A percentile compares a stretch with the other conserved stretches of the same genome.
These are phyloP conservation scores for Thalassiosira delicatula DNA, from an alignment of 352 stramenopile species.

Conservation along the genomic window DNA sequence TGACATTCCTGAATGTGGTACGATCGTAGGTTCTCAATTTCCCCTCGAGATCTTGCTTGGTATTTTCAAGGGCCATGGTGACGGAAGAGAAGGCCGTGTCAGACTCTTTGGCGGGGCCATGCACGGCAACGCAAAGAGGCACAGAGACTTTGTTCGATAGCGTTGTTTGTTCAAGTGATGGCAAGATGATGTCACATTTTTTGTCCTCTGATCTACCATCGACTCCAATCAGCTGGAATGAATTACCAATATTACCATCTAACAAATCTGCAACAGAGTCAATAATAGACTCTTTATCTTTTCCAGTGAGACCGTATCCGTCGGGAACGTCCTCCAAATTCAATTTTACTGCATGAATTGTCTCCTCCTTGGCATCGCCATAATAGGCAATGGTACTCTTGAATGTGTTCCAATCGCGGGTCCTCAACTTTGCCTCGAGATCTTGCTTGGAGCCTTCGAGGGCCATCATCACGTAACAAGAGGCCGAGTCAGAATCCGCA, in stretches of 20 bases:
- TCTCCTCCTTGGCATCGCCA: not conserved
- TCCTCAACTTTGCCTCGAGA: not conserved
- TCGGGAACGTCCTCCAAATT: not conserved
- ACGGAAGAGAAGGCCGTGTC: not conserved
- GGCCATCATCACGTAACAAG: not conserved
- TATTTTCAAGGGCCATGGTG: not conserved
- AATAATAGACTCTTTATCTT: conserved; percentile 3
- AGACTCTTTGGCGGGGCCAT: not conserved
- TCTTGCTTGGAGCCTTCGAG: not conserved
- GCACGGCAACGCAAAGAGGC: not conserved
- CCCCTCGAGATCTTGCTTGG: not conserved
- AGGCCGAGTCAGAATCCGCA: not conserved
- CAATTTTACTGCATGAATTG: not conserved
- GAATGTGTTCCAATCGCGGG: not conserved
- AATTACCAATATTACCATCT: conserved; percentile 14
- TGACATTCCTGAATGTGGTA: not conserved
- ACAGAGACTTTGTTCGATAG: not conserved
- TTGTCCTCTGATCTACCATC: not conserved
- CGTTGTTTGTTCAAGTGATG: not conserved
- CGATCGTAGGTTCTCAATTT: not conserved
- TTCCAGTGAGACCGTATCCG: not conserved
- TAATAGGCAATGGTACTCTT: too few species aligned
- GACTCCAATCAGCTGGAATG: conserved; percentile 4
- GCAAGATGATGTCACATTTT: not conserved
- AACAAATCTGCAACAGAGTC: conserved; percentile 4